Evolutionary conservation across 164 flowering plant species (phyloP), one percentile per base, ranked within the genome.

Genomic region (Akebia trifoliata): DNA sequence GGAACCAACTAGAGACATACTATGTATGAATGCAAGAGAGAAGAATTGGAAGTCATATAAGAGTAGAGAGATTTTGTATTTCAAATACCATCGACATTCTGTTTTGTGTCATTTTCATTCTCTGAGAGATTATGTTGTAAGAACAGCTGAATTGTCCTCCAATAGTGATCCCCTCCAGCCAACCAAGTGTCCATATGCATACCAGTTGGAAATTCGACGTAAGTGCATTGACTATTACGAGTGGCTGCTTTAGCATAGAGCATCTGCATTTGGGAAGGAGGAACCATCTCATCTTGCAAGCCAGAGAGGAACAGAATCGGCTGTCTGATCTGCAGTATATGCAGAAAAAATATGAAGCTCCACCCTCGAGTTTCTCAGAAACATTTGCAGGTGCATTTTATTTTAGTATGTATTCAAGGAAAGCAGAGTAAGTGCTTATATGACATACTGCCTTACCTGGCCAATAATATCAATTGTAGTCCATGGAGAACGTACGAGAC

Each of bases 141-240:
- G 67, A 84, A 94, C 59, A 68, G 69, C 70, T 75, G 79, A 63
- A 94, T 63, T 2, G 93, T 72, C 61, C 75, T 81, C 99, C 97
- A 94, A 69, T 94, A 94, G 20, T 65, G 80, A 60, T 94, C 99
- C 45, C 97, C 99, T 68, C 97, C 99, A 65, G 82, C 45, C 49
- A 84, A 60, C 99, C 99, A 94, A 37, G 99, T 94, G 71, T 94
- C 96, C 99, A 94, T 94, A 61, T 94, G 99, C 97, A 86, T 90
- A 52, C 99, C 99, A 69, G 62, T 77, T 20, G 97, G 87, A 59
- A 94, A 90, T 8, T 87, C 97, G 37, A 86, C 82, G 73, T 87
- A 87, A n/a, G 25, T 47, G 61, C 97, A 83, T 6, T 52, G 63
- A 26, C 45, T 75, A 66, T 86, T 90, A 54, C 52, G 87, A 24